Percentiles rank a stretch among this genome's conserved stretches.
Evolutionary conservation across 2,329 filamentous ascomycete species (phyloP).

Genomic region (Grosmannia huntii): DNA sequence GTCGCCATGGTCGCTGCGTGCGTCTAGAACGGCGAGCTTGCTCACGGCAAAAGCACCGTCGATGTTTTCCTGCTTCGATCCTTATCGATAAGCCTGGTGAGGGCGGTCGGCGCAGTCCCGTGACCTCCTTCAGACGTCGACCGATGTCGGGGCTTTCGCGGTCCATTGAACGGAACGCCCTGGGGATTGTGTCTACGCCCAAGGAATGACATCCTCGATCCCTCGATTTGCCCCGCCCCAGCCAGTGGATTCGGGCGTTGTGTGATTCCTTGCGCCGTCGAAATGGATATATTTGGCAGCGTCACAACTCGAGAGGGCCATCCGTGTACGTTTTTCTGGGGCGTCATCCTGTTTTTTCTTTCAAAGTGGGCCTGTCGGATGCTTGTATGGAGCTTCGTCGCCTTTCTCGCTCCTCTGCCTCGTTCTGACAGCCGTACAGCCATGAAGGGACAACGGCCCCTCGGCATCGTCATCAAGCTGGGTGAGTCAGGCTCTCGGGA

Average conservation of each 20-base stretch:
- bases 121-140: neutral
- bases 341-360: neutral
- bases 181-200: neutral
- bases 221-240: too few species aligned
- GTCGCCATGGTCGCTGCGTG: neutral
- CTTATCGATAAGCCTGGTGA: neutral
- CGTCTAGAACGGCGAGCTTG: neutral
- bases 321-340: slow-evolving; percentile 1
- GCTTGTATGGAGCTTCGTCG: too few species aligned
- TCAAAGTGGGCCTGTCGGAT: neutral
- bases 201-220: neutral
- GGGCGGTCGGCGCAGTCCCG: neutral
- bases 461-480: slow-evolving; percentile 78
- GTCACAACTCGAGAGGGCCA: neutral
- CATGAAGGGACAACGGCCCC: slow-evolving; percentile 53
- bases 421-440: slow-evolving; percentile 21
- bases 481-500: slow-evolving; percentile 38
- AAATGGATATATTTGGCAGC: slow-evolving; percentile 2
- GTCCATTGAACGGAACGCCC: too few species aligned
- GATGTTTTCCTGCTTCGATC: neutral
- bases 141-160: neutral
- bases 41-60: neutral
- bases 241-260: neutral
- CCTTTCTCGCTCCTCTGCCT: too few species aligned
- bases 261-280: neutral